A percentile compares a stretch with the other conserved stretches of the same genome.
phyloP scores from a whole-genome alignment of 1,284 basidiomycete genomes.

The Wolfiporia cocos region DNA sequence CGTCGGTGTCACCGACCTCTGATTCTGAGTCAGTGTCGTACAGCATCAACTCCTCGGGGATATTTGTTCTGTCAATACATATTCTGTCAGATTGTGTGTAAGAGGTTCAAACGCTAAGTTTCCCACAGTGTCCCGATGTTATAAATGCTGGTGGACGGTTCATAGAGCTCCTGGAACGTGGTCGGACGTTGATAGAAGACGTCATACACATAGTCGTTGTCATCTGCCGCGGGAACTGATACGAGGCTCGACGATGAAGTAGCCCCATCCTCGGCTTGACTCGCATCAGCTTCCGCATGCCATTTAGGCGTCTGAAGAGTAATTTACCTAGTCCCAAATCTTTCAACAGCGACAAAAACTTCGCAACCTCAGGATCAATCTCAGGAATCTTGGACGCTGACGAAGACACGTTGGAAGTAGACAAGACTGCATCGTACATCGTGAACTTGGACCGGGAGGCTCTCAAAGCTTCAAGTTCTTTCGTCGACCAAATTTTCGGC shows the following conservation, averaged over 20 bases:
- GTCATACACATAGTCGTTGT: slow-evolving; percentile 72
- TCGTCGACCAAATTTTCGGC: slow-evolving; percentile 48
- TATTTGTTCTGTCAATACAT: slow-evolving; percentile 42
- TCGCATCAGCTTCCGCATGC: too few species aligned
- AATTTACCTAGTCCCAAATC: slow-evolving; percentile 44
- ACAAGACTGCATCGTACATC: slow-evolving; percentile 66
- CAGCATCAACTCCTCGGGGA: slow-evolving; percentile 41
- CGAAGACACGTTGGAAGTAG: slow-evolving; percentile 23
- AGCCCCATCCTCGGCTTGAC: too few species aligned
- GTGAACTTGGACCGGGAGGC: slow-evolving; percentile 41
- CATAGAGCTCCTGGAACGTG: slow-evolving; percentile 51
- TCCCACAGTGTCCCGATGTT: slow-evolving; percentile 66
- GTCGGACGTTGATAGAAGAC: slow-evolving; percentile 67
- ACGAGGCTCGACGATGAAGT: slow-evolving; percentile 5
- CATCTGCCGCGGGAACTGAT: slow-evolving; percentile 13
- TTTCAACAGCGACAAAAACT: slow-evolving; percentile 63
- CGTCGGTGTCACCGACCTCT: slow-evolving; percentile 67
- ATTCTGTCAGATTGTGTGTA: slow-evolving; percentile 2
- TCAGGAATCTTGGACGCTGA: slow-evolving; percentile 17
- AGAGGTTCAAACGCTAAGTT: slow-evolving; percentile 2
- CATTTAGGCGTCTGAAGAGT: too few species aligned
- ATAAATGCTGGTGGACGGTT: slow-evolving; percentile 25
- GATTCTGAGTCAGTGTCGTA: slow-evolving; percentile 43
- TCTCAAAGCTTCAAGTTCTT: slow-evolving; percentile 33
- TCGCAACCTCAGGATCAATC: slow-evolving; percentile 61